phyloP scores from a whole-genome alignment of 345 rosid genomes.

The Aquilaria yunnanensis region DNA sequence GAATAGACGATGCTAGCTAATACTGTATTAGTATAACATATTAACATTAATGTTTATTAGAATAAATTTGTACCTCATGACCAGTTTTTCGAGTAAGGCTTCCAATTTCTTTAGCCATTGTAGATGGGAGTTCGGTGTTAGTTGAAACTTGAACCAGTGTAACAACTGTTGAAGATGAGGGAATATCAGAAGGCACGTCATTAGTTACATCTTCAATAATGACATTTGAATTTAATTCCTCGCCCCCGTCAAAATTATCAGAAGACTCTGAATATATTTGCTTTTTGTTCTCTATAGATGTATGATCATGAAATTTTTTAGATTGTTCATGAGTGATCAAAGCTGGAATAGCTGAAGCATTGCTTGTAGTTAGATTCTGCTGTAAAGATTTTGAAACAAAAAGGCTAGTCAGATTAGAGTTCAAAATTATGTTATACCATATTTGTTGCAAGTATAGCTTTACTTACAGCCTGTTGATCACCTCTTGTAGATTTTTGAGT shows the following conservation, averaged over 20 bases:
- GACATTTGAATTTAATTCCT: conserved; percentile 20
- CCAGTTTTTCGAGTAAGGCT: conserved; percentile 28
- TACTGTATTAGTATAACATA: no score
- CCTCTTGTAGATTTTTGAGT: conserved; percentile 18
- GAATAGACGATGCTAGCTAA: no score
- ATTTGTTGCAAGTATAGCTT: not conserved
- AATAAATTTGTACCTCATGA: conserved; percentile 37
- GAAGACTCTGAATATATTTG: conserved; percentile 17
- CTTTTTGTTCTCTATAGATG: conserved; percentile 14
- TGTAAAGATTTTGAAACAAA: conserved; percentile 8
- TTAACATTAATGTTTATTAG: not conserved
- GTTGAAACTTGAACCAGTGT: conserved; percentile 39
- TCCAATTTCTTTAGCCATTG: conserved; percentile 23
- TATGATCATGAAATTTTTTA: conserved; percentile 17
- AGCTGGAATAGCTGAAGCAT: conserved; percentile 22
- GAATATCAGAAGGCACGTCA: conserved; percentile 28
- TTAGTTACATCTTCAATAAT: conserved; percentile 69
- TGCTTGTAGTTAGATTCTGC: conserved; percentile 30
- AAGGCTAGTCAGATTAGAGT: conserved; percentile 15
- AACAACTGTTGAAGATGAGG: conserved; percentile 26
- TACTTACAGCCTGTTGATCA: conserved; percentile 31
- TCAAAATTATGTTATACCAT: not conserved
- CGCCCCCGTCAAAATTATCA: conserved; percentile 17
- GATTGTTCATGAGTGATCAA: conserved; percentile 24
- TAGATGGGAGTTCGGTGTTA: conserved; percentile 26